Percentiles rank a stretch among this genome's conserved stretches.
Conservation (phyloP, 169 alveolate species). For the Ichthyophthirius multifiliis region DNA sequence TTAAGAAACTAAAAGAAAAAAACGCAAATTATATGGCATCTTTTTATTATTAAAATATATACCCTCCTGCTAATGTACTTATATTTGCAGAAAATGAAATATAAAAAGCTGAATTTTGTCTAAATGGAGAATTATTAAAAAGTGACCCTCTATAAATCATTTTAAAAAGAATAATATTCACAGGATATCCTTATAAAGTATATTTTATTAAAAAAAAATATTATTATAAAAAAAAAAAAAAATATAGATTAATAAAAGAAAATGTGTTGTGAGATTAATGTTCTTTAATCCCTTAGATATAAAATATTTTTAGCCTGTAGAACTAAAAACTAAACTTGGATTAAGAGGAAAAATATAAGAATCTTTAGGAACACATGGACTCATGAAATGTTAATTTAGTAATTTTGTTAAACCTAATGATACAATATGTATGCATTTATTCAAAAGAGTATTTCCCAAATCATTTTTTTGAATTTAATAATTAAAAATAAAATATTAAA, state of each 20-base stretch:
- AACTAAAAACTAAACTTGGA: conserved; percentile 96
- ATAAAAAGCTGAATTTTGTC: conserved; percentile 50
- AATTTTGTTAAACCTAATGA: conserved; percentile 94
- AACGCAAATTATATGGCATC: conserved; percentile 67
- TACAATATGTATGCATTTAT: conserved; percentile 91
- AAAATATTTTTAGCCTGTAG: conserved; percentile 96
- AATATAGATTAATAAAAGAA: conserved; percentile 85
- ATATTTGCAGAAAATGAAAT: conserved; percentile 59
- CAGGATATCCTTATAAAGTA: conserved; percentile 95
- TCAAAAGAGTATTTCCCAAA: conserved; percentile 93
- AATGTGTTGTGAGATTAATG: conserved; percentile 97
- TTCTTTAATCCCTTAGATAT: conserved; percentile 96
- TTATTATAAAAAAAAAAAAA: not conserved
- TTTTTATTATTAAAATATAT: conserved; percentile 73
- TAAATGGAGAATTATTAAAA: conserved; percentile 89
- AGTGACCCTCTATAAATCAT: conserved; percentile 94
- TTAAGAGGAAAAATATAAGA: conserved; percentile 96
- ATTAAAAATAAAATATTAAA: too few relatives aligned
- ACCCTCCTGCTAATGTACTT: conserved; percentile 73
- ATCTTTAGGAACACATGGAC: conserved; percentile 99
- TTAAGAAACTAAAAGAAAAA: conserved; percentile 72
- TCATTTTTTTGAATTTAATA: conserved; percentile 30
- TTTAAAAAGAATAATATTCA: conserved; percentile 94
- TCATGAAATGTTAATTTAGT: conserved; percentile 97
- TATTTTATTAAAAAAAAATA: not conserved